A percentile compares a stretch with the other conserved stretches of the same genome.
Evolutionary conservation across 371 early-diverging fungal genomes (phyloP).

Genomic region (Apophysomyces variabilis): DNA sequence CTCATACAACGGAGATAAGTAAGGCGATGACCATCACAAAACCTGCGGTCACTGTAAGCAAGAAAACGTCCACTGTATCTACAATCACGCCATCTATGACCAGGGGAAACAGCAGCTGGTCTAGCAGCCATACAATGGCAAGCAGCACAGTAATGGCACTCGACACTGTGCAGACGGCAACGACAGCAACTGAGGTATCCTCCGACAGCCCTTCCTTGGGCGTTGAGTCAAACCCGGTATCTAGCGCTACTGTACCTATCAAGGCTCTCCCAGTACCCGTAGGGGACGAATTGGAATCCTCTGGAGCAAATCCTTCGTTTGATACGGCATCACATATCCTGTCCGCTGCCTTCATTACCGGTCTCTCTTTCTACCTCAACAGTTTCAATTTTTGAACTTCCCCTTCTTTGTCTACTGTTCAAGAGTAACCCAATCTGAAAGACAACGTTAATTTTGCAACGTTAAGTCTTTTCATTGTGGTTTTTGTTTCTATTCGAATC

Average conservation of each 20-base stretch:
- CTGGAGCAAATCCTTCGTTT: constrained; percentile 12
- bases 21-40: background rate
- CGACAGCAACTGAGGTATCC: no score
- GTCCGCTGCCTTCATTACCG: background rate
- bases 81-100: background rate
- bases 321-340: constrained; percentile 8
- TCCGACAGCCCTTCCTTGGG: no score
- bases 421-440: no score
- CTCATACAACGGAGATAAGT: no score
- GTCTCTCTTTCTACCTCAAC: background rate
- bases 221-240: background rate
- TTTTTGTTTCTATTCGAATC: no score
- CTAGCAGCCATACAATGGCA: background rate
- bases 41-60: background rate
- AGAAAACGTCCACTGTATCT: background rate
- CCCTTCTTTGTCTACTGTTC: background rate
- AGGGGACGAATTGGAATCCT: background rate
- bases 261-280: background rate
- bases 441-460: no score
- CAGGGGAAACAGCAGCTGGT: no score
- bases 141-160: background rate
- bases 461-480: no score
- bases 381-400: constrained; percentile 3
- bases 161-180: no score
- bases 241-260: constrained; percentile 8